Evolutionary conservation across 257 asterid genomes (phyloP), one percentile per base, ranked within the genome.

Genomic region (Sherardia arvensis): DNA sequence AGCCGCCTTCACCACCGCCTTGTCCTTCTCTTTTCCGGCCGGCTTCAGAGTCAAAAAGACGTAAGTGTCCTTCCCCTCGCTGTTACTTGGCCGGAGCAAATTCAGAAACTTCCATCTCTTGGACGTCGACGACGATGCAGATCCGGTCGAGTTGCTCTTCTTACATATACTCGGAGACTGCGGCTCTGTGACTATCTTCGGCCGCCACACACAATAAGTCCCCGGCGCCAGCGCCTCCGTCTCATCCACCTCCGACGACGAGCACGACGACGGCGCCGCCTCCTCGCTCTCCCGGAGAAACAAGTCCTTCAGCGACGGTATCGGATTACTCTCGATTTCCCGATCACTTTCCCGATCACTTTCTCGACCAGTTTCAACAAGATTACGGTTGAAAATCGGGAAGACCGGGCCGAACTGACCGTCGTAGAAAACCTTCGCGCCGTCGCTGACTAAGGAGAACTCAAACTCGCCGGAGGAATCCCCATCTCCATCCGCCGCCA

Each of bases 101-200:
- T 86, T 87, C 65, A 83, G 72, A 48, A 91, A 64, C 70, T 57
- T 83, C 96, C 96, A 91, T 77, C 88, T 69, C 84, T 74, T 88
- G 23, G 58, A 48, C 3, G 71, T 88, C 20, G 58, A 48, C 9
- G 54, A 48, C 23, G 94, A 81, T 53, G 70, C 96, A 5, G 95
- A 86, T 73, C 98, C 96, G 3, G 98, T 82, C 23, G 98, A 91
- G 33, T 77, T 83, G 80, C 96, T 91, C 87, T 91, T 91, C 70
- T 75, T 79, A 65, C 96, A 83, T 22, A 55, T 12, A 54, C 51
- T 74, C 40, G 87, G 81, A 40, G 90, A 67, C 53, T 84, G n/a
- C n/a, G n/a, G 61, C 68, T 74, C 87, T 1, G 47, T 57, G n/a
- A n/a, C n/a, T 32, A 62, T 51, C 48, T 79, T 87, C 55, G 92